phyloP scores from a whole-genome alignment of 768 basidiomycete species.

The Lactarius akahatsu region DNA sequence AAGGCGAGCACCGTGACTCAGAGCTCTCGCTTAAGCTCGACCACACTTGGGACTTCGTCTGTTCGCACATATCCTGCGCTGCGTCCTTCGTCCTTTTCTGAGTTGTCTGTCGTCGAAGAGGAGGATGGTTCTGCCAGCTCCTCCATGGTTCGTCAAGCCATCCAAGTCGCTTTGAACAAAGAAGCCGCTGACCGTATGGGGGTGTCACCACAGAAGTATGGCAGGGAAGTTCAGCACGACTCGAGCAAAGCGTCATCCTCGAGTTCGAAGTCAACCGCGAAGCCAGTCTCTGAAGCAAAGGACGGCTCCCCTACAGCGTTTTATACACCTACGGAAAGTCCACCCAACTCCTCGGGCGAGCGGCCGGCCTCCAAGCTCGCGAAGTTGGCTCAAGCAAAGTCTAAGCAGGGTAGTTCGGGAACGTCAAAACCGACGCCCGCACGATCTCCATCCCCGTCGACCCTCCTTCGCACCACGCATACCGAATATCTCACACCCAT shows the following conservation, averaged over 20 bases:
- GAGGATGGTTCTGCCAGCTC: slow-evolving; percentile 48
- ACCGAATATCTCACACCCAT: slow-evolving; percentile 77
- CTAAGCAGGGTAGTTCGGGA: slow-evolving; percentile 34
- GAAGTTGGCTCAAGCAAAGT: slow-evolving; percentile 65
- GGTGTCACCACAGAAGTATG: slow-evolving; percentile 10
- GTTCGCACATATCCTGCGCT: slow-evolving; percentile 71
- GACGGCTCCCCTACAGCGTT: not conserved
- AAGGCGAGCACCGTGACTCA: slow-evolving; percentile 50
- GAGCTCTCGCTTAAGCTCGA: slow-evolving; percentile 38
- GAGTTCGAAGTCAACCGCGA: slow-evolving; percentile 25
- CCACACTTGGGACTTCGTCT: slow-evolving; percentile 52
- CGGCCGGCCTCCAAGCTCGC: slow-evolving; percentile 65
- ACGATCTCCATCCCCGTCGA: slow-evolving; percentile 27
- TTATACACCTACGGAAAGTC: slow-evolving; percentile 13
- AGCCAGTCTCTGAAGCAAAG: slow-evolving; percentile 17
- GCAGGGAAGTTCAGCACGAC: slow-evolving; percentile 22
- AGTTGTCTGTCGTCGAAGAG: slow-evolving; percentile 31
- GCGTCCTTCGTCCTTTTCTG: slow-evolving; percentile 64
- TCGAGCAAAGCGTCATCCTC: slow-evolving; percentile 21
- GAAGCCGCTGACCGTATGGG: slow-evolving; percentile 49
- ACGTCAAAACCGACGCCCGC: slow-evolving; percentile 33
- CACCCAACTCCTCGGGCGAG: slow-evolving; percentile 22
- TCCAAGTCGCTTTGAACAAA: slow-evolving; percentile 62
- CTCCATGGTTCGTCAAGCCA: slow-evolving; percentile 61
- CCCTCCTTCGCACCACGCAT: slow-evolving; percentile 44